Percentiles rank a stretch among this genome's conserved stretches.
Evolutionary conservation across 2,329 filamentous ascomycete genomes (phyloP).

Genomic region (Cladorrhinum sp.): DNA sequence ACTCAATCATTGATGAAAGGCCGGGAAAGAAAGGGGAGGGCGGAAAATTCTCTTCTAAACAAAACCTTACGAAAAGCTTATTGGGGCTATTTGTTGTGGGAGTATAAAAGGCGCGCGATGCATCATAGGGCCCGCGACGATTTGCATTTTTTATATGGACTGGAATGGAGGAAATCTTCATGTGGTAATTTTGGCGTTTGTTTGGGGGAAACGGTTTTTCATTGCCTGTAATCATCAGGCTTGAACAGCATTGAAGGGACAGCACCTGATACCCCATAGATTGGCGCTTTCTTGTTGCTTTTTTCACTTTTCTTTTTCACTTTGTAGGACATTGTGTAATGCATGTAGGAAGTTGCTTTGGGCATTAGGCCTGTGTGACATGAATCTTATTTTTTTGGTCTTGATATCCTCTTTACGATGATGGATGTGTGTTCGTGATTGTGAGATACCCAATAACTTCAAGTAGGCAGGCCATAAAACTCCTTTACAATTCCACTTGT

Average conservation of each 20-base stretch:
- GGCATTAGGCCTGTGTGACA: not conserved
- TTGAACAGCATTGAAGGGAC: not conserved
- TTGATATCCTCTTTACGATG: no score
- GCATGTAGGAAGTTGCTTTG: not conserved
- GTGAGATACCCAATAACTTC: no score
- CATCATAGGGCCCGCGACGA: not conserved
- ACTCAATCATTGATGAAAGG: no score
- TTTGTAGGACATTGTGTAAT: not conserved
- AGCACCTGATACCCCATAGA: constrained; percentile 10
- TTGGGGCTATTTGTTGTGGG: not conserved
- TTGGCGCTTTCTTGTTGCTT: not conserved
- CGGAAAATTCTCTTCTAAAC: no score
- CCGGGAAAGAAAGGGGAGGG: no score
- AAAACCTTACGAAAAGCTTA: not conserved
- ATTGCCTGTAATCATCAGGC: not conserved
- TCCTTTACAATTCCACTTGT: no score
- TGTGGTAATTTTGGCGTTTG: not conserved
- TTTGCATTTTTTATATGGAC: not conserved
- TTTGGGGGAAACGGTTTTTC: not conserved
- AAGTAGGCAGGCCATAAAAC: no score
- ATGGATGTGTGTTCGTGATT: no score
- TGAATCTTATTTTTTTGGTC: not conserved
- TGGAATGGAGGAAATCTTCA: not conserved
- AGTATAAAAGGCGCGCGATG: not conserved
- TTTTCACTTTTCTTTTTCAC: not conserved